phyloP scores from a whole-genome alignment of 108 stramenopile species.

The Nitzschia sp. region DNA sequence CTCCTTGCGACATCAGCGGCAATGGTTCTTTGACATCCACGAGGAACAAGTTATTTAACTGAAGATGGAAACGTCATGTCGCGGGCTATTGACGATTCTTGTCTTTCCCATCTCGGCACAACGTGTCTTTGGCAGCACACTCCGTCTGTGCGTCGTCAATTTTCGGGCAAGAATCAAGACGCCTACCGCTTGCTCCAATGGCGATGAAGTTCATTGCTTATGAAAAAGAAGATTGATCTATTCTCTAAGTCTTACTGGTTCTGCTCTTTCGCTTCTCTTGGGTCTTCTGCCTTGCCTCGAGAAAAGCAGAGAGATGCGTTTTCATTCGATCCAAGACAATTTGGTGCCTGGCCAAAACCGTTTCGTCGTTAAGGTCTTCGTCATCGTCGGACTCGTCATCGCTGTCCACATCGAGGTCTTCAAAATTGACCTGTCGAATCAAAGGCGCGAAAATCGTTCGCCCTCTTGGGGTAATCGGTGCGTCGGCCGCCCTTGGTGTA shows the following conservation, averaged over 20 bases:
- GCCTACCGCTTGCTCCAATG: too few relatives aligned
- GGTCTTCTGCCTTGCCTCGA: slow-evolving; percentile 41
- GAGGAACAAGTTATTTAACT: too few relatives aligned
- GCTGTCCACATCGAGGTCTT: slow-evolving; percentile 21
- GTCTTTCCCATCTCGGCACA: too few relatives aligned
- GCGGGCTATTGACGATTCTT: too few relatives aligned
- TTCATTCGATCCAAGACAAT: slow-evolving; percentile 79
- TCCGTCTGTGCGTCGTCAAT: too few relatives aligned
- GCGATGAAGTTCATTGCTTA: too few relatives aligned
- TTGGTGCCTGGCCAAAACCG: slow-evolving; percentile 69
- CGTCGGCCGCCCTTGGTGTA: slow-evolving; percentile 42
- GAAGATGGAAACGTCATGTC: too few relatives aligned
- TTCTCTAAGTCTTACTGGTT: slow-evolving; percentile 14
- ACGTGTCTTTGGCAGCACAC: too few relatives aligned
- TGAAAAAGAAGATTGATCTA: too few relatives aligned
- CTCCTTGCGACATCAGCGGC: too few relatives aligned
- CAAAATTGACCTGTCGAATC: slow-evolving; percentile 41
- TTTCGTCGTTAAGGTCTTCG: slow-evolving; percentile 78
- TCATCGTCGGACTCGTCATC: slow-evolving; percentile 55
- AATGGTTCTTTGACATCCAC: too few relatives aligned
- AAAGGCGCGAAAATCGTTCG: slow-evolving; percentile 78
- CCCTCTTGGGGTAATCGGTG: slow-evolving; percentile 41
- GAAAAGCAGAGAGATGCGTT: slow-evolving; percentile 53
- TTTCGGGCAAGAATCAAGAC: too few relatives aligned
- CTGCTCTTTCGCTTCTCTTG: slow-evolving; percentile 39